A percentile compares a stretch with the other conserved stretches of the same genome.
Evolutionary conservation across 805 yeast species (phyloP).

Genomic region (Pichia paraexigua): DNA sequence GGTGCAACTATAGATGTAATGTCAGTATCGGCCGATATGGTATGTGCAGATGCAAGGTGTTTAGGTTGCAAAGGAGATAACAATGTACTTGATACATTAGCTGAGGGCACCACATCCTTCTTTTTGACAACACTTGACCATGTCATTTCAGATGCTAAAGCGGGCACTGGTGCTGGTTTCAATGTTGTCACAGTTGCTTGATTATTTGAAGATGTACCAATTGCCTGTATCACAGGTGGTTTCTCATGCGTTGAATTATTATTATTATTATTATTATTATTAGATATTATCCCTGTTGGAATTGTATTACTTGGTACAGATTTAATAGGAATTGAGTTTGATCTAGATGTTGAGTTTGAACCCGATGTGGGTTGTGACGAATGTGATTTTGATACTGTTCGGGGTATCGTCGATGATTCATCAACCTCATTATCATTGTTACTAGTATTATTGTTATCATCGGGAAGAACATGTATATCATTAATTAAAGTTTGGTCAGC

Average conservation of each 20-base stretch:
- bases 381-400: not conserved
- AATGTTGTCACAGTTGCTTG: constrained; percentile 23
- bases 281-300: not conserved
- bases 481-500: constrained; percentile 31
- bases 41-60: not conserved
- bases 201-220: constrained; percentile 12
- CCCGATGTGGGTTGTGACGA: constrained; percentile 4
- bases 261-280: too few species aligned
- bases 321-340: not conserved
- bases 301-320: not conserved
- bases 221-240: constrained; percentile 13
- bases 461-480: constrained; percentile 23
- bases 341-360: constrained; percentile 6
- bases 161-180: constrained; percentile 31
- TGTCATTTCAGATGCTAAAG: constrained; percentile 25
- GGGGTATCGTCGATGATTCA: constrained; percentile 7
- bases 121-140: constrained; percentile 28
- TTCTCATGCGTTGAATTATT: constrained; percentile 1
- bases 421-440: constrained; percentile 6
- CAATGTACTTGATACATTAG: constrained; percentile 1
- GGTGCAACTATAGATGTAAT: not conserved
- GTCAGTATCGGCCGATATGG: not conserved
- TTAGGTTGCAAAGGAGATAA: not conserved
- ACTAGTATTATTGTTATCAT: constrained; percentile 9
- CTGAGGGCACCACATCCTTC: constrained; percentile 1